These are phyloP conservation scores for Fusarium poae DNA, from an alignment of 2,329 filamentous ascomycete genomes.

Conservation along the genomic window DNA sequence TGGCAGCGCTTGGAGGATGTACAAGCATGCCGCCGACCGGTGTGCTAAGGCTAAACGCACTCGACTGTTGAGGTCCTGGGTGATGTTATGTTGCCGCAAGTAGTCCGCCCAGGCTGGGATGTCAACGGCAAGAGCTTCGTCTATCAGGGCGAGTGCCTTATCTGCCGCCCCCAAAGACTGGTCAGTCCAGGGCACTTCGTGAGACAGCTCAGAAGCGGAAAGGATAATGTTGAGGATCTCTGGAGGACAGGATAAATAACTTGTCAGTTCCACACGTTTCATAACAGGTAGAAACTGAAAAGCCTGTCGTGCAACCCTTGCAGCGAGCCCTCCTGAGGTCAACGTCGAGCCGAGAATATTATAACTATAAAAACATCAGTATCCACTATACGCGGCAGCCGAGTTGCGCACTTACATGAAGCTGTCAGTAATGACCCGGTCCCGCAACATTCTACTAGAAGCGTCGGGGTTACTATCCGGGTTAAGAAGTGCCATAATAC, in stretches of 20 bases:
- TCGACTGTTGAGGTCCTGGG: constrained; percentile 58
- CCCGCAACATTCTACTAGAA: constrained; percentile 56
- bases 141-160: constrained; percentile 56
- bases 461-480: constrained; percentile 47
- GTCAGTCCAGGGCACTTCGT: constrained; percentile 53
- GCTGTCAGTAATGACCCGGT: constrained; percentile 63
- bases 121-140: constrained; percentile 59
- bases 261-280: constrained; percentile 58
- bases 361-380: constrained; percentile 52
- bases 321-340: constrained; percentile 54
- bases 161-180: constrained; percentile 52
- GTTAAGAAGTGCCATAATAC: constrained; percentile 56
- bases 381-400: constrained; percentile 6
- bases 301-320: constrained; percentile 56
- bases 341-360: constrained; percentile 57
- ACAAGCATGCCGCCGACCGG: constrained; percentile 62
- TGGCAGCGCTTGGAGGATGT: constrained; percentile 60
- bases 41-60: constrained; percentile 61
- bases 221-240: constrained; percentile 62
- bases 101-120: constrained; percentile 58
- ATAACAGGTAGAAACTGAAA: constrained; percentile 57
- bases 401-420: constrained; percentile 58
- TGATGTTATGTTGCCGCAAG: constrained; percentile 53
- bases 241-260: constrained; percentile 59
- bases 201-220: constrained; percentile 59